Percentiles rank a stretch among this genome's conserved stretches.
These are phyloP conservation scores for Drosera spatulata DNA, from an alignment of 179 eudicot species.

Conservation along the genomic window DNA sequence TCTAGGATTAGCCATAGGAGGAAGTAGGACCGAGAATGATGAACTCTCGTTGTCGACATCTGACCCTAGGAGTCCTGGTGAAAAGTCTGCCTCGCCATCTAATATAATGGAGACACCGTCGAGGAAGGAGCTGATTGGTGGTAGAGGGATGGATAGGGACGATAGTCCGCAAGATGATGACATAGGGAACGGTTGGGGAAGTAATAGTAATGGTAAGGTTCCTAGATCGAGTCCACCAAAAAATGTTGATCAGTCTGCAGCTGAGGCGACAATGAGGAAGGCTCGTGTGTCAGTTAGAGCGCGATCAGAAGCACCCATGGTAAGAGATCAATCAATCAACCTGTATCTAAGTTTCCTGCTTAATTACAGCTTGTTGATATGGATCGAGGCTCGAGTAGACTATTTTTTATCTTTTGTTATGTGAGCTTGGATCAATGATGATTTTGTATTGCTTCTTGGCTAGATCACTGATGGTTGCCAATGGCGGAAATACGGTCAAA, in stretches of 20 bases:
- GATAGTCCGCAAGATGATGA: constrained; percentile 24
- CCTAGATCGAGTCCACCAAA: constrained; percentile 17
- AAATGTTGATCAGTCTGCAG: constrained; percentile 23
- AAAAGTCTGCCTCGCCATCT: constrained; percentile 3
- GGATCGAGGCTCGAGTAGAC: too few species aligned
- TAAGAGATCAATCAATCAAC: constrained; percentile 3
- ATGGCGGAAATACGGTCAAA: constrained; percentile 18
- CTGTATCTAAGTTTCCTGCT: too few species aligned
- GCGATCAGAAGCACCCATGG: constrained; percentile 11
- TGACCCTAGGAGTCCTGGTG: constrained; percentile 1
- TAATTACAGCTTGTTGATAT: too few species aligned
- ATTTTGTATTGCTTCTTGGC: too few species aligned
- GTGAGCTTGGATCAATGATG: too few species aligned
- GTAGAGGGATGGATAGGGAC: constrained; percentile 23
- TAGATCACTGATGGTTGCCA: constrained; percentile 17
- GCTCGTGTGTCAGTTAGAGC: constrained; percentile 16
- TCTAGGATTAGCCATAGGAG: constrained; percentile 14
- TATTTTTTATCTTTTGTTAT: too few species aligned
- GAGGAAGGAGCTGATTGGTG: constrained; percentile 3
- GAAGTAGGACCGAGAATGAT: constrained; percentile 8
- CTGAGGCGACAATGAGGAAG: constrained; percentile 36
- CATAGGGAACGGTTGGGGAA: constrained; percentile 14
- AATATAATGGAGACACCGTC: constrained; percentile 7
- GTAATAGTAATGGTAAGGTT: constrained; percentile 19
- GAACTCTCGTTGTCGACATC: constrained; percentile 16